Base-by-base conservation (phyloP, 805 yeast species). In the Priceomyces castillae region DNA sequence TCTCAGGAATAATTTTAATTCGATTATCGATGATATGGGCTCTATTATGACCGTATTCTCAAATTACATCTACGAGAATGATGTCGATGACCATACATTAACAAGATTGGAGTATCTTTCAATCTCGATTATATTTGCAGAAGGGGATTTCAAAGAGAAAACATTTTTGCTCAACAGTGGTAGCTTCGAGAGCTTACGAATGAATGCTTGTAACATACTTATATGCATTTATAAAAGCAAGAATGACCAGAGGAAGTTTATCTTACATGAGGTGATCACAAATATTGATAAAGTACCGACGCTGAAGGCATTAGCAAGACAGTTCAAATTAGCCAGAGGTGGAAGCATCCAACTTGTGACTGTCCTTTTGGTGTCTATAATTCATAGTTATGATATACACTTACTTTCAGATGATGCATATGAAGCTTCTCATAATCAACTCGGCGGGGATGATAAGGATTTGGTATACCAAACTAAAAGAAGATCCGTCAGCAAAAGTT, bases 101-200 rank as follows among this genome's bases (percentile, higher is more conserved):
- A 81, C 89, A 0, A 77, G 75, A 47, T 52, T 86, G 22, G 87
- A 84, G 46, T 84, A 79, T 51, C 57, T 80, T 18, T 60, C 75
- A 6, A 51, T 70, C 6, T 59, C 58, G 25, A 50, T 73, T 1
- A 55, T 82, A 1, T 80, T 78, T 49, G 50, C 57, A 18, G 72
- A 67, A n/a, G 43, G 47, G 1, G 52, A 58, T 17, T 28, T 44
- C 11, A 59, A 59, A 35, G 59, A 57, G 12, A 54, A 50, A 35
- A 43, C 44, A 3, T 48, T 62, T 1, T 12, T 59, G 3, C 36
- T 63, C 5, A 61, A 52, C 1, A 30, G 40, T 0, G 28, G 55
- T 2, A 47, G 45, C 5, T 56, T 61, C 3, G 67, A 65, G 12
- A 50, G 56, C 3, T 46, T 74, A 37, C 59, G 62, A 31, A 46